Percentiles rank a stretch among this genome's conserved stretches.
Conservation (phyloP, 257 asterid species). For the Nemophila menziesii region DNA sequence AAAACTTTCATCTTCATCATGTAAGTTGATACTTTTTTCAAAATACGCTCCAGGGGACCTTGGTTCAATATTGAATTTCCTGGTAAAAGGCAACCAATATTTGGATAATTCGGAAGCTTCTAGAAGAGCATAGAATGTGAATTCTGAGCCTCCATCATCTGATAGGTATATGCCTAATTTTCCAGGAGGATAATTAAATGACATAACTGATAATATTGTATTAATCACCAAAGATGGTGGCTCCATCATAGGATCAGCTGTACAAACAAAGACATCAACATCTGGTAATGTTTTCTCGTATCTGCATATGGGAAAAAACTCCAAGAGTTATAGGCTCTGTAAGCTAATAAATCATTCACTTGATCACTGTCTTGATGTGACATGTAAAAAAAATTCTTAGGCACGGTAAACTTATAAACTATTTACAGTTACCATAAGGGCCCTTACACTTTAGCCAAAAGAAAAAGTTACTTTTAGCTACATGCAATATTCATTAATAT, state of each 20-base stretch:
- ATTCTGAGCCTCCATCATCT: constrained; percentile 49
- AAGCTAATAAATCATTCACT: neutral
- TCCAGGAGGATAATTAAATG: constrained; percentile 34
- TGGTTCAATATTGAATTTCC: constrained; percentile 36
- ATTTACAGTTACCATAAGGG: too few species aligned
- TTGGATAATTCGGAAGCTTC: constrained; percentile 34
- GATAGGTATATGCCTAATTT: constrained; percentile 42
- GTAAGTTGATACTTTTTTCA: constrained; percentile 3
- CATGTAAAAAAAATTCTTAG: too few species aligned
- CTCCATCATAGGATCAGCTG: constrained; percentile 44
- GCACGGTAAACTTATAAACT: too few species aligned
- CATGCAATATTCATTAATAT: too few species aligned
- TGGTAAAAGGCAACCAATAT: constrained; percentile 46
- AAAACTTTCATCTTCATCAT: constrained; percentile 11
- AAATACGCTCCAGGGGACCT: constrained; percentile 38
- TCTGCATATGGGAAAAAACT: constrained; percentile 12
- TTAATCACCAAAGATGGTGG: constrained; percentile 38
- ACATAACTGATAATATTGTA: constrained; percentile 36
- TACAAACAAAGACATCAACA: constrained; percentile 45
- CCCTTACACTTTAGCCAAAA: too few species aligned
- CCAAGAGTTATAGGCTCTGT: neutral
- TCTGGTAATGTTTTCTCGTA: constrained; percentile 27
- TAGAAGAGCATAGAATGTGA: constrained; percentile 39
- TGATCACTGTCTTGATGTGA: too few species aligned
- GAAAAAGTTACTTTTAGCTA: too few species aligned